Evolutionary conservation across 1,284 basidiomycete genomes (phyloP).

Genomic region (Puccinia triticina): DNA sequence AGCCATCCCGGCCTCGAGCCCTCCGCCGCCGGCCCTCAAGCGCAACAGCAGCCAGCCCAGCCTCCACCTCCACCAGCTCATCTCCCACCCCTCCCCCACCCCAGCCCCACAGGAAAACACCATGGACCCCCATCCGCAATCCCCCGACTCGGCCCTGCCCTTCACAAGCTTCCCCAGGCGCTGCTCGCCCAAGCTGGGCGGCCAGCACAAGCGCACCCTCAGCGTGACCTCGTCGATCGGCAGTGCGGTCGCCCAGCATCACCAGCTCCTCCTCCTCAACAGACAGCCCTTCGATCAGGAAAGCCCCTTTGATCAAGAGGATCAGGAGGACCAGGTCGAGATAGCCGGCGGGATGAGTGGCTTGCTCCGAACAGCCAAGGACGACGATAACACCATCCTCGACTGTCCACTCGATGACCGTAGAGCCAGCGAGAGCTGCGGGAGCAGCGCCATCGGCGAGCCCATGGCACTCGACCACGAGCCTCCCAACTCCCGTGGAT

Average conservation of each 20-base stretch:
- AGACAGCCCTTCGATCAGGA: constrained; percentile 10
- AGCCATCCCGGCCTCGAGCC: background rate
- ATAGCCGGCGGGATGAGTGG: constrained; percentile 37
- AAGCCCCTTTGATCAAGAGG: constrained; percentile 8
- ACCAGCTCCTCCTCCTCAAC: background rate
- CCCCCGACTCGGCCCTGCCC: no score
- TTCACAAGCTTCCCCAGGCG: background rate
- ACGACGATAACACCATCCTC: background rate
- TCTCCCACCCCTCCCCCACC: background rate
- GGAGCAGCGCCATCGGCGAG: constrained; percentile 16
- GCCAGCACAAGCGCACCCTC: background rate
- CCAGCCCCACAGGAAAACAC: background rate
- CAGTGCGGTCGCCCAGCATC: background rate
- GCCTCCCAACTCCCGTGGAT: background rate
- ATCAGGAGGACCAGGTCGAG: constrained; percentile 10
- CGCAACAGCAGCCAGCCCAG: background rate
- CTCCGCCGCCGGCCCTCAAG: background rate
- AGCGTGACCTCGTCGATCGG: constrained; percentile 9
- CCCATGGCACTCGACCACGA: constrained; percentile 22
- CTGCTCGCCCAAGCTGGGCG: background rate
- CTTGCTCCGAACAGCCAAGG: background rate
- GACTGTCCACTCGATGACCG: constrained; percentile 17
- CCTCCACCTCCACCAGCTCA: constrained; percentile 1
- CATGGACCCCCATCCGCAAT: background rate
- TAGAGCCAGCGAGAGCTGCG: constrained; percentile 14